phyloP scores from a whole-genome alignment of 1,284 basidiomycete species.

The Cutaneotrichosporon sp. region DNA sequence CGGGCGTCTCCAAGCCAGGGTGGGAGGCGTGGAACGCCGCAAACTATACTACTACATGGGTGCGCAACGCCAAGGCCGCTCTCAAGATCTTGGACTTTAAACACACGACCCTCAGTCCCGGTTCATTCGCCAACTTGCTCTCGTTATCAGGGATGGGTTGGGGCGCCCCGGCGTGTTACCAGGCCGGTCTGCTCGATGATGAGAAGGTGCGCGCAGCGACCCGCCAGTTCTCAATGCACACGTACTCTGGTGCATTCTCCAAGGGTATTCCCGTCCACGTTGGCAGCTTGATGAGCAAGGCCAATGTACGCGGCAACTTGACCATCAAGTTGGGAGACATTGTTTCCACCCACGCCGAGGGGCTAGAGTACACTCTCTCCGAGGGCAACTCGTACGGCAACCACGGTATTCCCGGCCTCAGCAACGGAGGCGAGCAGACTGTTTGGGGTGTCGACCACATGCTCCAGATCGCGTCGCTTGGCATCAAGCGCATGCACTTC shows the following conservation, averaged over 20 bases:
- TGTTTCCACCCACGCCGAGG: slow-evolving; percentile 54
- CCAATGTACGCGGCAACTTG: slow-evolving; percentile 61
- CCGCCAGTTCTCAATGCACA: slow-evolving; percentile 5
- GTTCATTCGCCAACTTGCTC: slow-evolving; percentile 12
- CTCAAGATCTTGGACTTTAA: neutral
- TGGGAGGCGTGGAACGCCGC: slow-evolving; percentile 11
- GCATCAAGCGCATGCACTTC: slow-evolving; percentile 53
- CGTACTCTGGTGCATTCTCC: slow-evolving; percentile 3
- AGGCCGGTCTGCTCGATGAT: neutral
- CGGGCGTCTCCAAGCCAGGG: neutral
- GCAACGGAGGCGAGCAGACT: slow-evolving; percentile 67
- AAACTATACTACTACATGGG: slow-evolving; percentile 19
- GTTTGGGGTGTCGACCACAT: slow-evolving; percentile 68
- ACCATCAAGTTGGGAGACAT: slow-evolving; percentile 58
- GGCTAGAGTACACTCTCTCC: slow-evolving; percentile 62
- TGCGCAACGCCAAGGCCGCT: slow-evolving; percentile 4
- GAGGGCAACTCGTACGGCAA: slow-evolving; percentile 12
- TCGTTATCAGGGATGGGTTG: neutral
- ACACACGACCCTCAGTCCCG: neutral
- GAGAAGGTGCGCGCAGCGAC: neutral
- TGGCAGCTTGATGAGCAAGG: slow-evolving; percentile 57
- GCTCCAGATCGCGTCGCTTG: slow-evolving; percentile 56
- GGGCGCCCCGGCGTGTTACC: neutral
- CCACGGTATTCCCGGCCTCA: slow-evolving; percentile 65
- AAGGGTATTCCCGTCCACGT: neutral